These are phyloP conservation scores for Terana coerulea DNA, from an alignment of 768 basidiomycete genomes.

Conservation along the genomic window DNA sequence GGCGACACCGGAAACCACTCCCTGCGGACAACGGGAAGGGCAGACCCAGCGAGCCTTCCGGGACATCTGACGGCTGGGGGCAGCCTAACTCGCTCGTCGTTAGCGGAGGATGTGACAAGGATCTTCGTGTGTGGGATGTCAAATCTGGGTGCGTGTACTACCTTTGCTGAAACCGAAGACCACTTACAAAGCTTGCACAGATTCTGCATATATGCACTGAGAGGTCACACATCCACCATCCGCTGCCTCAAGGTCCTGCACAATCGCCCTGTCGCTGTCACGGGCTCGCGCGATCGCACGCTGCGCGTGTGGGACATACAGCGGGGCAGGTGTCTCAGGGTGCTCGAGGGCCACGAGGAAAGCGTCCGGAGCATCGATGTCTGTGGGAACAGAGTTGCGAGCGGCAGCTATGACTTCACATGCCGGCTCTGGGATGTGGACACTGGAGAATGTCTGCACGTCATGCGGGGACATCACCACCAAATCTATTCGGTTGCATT, in stretches of 20 bases:
- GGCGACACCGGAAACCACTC: too few relatives aligned
- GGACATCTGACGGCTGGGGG: conserved; percentile 77
- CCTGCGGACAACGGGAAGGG: neutral
- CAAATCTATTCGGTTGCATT: conserved; percentile 92
- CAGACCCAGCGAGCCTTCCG: conserved; percentile 22
- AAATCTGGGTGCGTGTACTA: conserved; percentile 61
- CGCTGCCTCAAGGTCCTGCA: conserved; percentile 87
- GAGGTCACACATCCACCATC: conserved; percentile 87
- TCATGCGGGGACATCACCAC: conserved; percentile 78
- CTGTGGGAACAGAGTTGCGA: conserved; percentile 77
- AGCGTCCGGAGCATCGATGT: conserved; percentile 91
- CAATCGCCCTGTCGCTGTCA: conserved; percentile 83
- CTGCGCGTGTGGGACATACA: conserved; percentile 94
- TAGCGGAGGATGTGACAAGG: conserved; percentile 91
- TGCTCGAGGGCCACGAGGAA: conserved; percentile 71
- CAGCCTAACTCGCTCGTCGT: conserved; percentile 80
- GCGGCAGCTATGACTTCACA: conserved; percentile 90
- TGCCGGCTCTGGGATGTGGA: conserved; percentile 92
- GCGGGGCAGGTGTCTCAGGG: conserved; percentile 58
- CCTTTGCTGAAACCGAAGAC: neutral
- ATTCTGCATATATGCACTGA: conserved; percentile 72
- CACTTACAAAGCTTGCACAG: conserved; percentile 30
- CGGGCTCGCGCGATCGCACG: conserved; percentile 84
- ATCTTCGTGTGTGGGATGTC: conserved; percentile 90
- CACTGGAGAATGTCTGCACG: conserved; percentile 81